Conservation (phyloP, 805 yeast species). For the Myxozyma lipomycoides region DNA sequence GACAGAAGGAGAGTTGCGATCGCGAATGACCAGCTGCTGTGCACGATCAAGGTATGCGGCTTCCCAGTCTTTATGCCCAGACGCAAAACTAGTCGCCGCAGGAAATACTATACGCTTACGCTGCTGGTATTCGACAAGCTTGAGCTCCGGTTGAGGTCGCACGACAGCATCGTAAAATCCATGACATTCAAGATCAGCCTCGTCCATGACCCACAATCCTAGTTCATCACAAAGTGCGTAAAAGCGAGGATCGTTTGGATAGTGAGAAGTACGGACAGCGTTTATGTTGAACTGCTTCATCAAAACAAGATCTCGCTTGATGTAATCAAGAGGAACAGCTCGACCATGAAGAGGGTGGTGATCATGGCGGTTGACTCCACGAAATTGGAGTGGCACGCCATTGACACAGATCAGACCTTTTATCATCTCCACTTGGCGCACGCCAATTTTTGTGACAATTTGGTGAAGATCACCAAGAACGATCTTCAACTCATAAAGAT, state of each 20-base stretch:
- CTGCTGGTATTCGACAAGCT: conserved; percentile 15
- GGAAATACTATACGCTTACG: conserved; percentile 13
- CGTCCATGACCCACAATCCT: conserved; percentile 40
- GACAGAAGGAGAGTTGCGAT: conserved; percentile 38
- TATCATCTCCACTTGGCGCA: conserved; percentile 34
- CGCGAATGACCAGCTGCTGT: conserved; percentile 35
- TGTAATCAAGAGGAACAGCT: conserved; percentile 38
- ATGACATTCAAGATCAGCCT: conserved; percentile 41
- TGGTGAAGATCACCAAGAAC: conserved; percentile 18
- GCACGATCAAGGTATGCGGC: conserved; percentile 39
- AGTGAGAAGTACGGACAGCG: conserved; percentile 39
- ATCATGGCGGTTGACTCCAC: conserved; percentile 40
- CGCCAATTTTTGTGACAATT: conserved; percentile 33
- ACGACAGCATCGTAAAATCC: conserved; percentile 32
- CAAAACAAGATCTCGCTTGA: conserved; percentile 34
- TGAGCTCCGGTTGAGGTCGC: background rate
- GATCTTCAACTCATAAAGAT: conserved; percentile 32
- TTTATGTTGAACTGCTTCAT: conserved; percentile 39
- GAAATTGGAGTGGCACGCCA: conserved; percentile 33
- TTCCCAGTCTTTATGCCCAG: conserved; percentile 36
- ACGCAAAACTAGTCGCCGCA: conserved; percentile 33
- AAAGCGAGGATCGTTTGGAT: conserved; percentile 38
- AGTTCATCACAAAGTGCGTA: conserved; percentile 34
- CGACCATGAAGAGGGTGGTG: conserved; percentile 37
- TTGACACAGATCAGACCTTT: conserved; percentile 35